Conservation (phyloP, 306 rosid genomes). For the Lathyrus aphaca region DNA sequence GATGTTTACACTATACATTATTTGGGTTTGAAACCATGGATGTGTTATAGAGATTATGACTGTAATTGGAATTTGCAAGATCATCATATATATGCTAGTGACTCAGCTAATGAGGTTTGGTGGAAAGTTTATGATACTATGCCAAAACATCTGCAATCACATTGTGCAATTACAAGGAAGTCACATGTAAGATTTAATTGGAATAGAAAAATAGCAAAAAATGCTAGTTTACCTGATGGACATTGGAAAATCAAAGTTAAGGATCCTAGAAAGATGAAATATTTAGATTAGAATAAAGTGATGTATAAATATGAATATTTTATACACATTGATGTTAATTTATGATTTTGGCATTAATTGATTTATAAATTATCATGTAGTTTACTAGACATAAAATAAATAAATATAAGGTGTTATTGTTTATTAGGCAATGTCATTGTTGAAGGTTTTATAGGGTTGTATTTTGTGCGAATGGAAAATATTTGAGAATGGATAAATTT, state of each 20-base stretch:
- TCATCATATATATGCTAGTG: constrained; percentile 57
- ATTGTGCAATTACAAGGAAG: constrained; percentile 60
- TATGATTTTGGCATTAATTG: not conserved
- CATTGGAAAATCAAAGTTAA: constrained; percentile 66
- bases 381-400: too few relatives aligned
- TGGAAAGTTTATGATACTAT: constrained; percentile 71
- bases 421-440: too few relatives aligned
- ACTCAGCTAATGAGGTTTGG: constrained; percentile 65
- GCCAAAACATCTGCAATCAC: constrained; percentile 51
- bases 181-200: constrained; percentile 49
- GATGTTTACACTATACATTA: constrained; percentile 58
- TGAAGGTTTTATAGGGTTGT: too few relatives aligned
- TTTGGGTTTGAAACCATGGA: constrained; percentile 90
- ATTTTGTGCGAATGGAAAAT: too few relatives aligned
- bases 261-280: constrained; percentile 55
- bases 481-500: too few relatives aligned
- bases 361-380: not conserved
- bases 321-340: not conserved
- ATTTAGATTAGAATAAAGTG: not conserved
- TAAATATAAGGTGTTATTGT: too few relatives aligned
- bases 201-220: constrained; percentile 55
- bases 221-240: constrained; percentile 45
- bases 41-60: constrained; percentile 84
- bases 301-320: not conserved
- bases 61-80: constrained; percentile 74